Base-by-base conservation (phyloP, 1,284 basidiomycete species). In the Tranzscheliella williamsii region DNA sequence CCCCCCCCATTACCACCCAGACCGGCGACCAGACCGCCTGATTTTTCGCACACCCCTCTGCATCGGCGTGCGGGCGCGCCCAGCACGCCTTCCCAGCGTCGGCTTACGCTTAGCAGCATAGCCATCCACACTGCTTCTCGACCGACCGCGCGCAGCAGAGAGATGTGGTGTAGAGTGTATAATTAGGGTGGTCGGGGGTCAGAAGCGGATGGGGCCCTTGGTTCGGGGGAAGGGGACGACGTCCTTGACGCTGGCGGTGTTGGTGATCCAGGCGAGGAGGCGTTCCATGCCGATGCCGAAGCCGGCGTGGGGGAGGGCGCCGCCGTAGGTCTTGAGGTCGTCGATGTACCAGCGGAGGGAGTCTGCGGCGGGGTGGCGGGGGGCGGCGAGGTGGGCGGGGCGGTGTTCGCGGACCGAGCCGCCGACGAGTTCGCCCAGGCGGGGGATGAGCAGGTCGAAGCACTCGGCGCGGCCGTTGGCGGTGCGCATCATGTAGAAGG, bases 391-490 rank as follows among this genome's bases (percentile, higher is more conserved):
- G 5, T 42, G 13, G 4, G 82, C 81, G n/a, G 82, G 67, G 18
- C 90, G 83, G 70, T 95, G 90, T 77, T 97, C 93, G 50, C 94
- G 84, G 22, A 97, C 80, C 18, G 89, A 92, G 1, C 94, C 94
- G 4, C 94, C 94, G 0, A 85, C 89, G 24, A 99, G 83, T 79
- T 99, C 94, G 6, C 94, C 94, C 0, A 93, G 80, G 11, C 83
- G 79, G 0, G 94, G 95, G 11, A 97, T 85, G 39, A 98, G 83
- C 18, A 98, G 83, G 78, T 98, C 94, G 73, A 98, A 96, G 79
- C 93, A 96, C 9, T 88, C 90, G 4, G 90, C 91, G 5, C 17
- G 35, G 20, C 12, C 17, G 72, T 72, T 15, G 18, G 39, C 42
- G 17, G 39, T 34, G 26, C 72, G 71, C 27, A 88, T 86, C 95